These are phyloP conservation scores for Tolypocladium cylindrosporum DNA, from an alignment of 2,329 filamentous ascomycete species.

Conservation along the genomic window DNA sequence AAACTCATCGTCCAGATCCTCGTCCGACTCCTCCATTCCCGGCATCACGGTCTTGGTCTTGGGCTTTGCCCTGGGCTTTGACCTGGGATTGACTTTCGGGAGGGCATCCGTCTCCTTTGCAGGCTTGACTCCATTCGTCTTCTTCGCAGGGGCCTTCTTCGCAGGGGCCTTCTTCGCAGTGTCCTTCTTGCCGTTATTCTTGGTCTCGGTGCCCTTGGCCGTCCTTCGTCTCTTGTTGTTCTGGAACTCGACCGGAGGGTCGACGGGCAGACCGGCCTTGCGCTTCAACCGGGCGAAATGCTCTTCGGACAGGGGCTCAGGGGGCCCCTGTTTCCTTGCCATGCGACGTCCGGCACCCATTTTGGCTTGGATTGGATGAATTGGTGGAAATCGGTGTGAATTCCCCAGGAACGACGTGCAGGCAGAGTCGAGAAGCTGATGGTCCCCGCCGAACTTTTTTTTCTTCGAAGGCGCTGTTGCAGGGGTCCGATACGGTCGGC, in stretches of 20 bases:
- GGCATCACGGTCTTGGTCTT: conserved; percentile 22
- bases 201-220: conserved; percentile 11
- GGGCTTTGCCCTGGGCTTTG: conserved; percentile 9
- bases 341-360: conserved; percentile 91
- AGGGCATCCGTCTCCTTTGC: conserved; percentile 9
- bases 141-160: conserved; percentile 7
- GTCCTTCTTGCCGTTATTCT: conserved; percentile 12
- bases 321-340: conserved; percentile 80
- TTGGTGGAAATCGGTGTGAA: conserved; percentile 1
- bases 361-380: conserved; percentile 22
- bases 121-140: conserved; percentile 22
- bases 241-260: conserved; percentile 42
- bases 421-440: conserved; percentile 6
- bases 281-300: conserved; percentile 73
- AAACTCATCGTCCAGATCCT: conserved; percentile 23
- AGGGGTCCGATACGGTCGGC: conserved; percentile 21
- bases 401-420: not conserved
- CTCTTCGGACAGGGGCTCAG: conserved; percentile 71
- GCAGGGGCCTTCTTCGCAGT: conserved; percentile 8
- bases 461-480: conserved; percentile 14
- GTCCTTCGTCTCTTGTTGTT: conserved; percentile 10
- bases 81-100: conserved; percentile 21
- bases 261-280: conserved; percentile 64
- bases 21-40: conserved; percentile 34
- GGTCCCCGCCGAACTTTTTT: conserved; percentile 31